These are phyloP conservation scores for Fraxinus velutina DNA, from an alignment of 305 asterid genomes.

Conservation along the genomic window DNA sequence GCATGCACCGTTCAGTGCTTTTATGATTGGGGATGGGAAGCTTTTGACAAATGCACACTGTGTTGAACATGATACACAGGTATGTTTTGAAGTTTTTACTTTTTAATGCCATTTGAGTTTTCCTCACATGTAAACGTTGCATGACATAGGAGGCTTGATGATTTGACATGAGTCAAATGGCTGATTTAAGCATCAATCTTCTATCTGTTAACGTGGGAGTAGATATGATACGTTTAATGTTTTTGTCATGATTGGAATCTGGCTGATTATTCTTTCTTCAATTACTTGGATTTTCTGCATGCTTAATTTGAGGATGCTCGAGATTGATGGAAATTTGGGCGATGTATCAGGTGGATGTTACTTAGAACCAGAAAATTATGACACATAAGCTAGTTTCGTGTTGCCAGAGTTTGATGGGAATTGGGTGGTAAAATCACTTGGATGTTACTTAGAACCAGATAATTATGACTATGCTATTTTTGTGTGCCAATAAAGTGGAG, in stretches of 20 bases:
- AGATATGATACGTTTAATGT: neutral
- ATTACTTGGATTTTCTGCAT: neutral
- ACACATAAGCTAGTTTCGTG: neutral
- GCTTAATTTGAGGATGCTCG: neutral
- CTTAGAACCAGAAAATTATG: neutral
- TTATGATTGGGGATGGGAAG: slow-evolving; percentile 81
- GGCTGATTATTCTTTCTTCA: neutral
- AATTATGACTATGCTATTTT: neutral
- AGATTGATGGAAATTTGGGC: neutral
- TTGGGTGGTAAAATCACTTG: neutral
- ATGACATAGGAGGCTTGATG: slow-evolving; percentile 4
- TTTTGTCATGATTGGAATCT: neutral
- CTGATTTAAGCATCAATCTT: slow-evolving; percentile 7
- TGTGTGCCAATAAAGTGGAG: neutral
- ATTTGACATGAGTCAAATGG: slow-evolving; percentile 12
- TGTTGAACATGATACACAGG: slow-evolving; percentile 84
- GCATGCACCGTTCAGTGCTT: slow-evolving; percentile 55
- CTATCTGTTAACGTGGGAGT: neutral
- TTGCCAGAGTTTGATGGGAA: neutral
- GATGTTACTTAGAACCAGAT: neutral
- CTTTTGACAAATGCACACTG: slow-evolving; percentile 95
- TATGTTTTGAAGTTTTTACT: slow-evolving; percentile 12
- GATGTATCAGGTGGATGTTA: neutral
- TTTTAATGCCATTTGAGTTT: neutral
- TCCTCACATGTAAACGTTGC: slow-evolving; percentile 5